A percentile compares a stretch with the other conserved stretches of the same genome.
These are phyloP conservation scores for Lepiota venenata DNA, from an alignment of 768 basidiomycete species.

Conservation along the genomic window DNA sequence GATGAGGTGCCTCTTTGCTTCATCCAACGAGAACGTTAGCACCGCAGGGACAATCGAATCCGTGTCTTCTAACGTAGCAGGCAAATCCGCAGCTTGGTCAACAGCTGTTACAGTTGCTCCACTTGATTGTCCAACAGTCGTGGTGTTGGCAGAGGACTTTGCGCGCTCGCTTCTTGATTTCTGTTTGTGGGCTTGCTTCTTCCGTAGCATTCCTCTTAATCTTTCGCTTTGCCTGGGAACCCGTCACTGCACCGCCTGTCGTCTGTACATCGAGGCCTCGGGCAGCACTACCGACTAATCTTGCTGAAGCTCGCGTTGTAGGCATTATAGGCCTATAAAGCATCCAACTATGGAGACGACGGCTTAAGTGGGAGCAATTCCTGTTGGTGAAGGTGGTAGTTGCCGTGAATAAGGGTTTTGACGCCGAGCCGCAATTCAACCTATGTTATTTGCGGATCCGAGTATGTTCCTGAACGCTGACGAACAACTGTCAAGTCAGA, in stretches of 20 bases:
- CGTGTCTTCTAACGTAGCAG: conserved; percentile 11
- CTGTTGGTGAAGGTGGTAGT: neutral
- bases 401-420: neutral
- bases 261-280: neutral
- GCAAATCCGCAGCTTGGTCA: conserved; percentile 2
- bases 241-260: conserved; percentile 2
- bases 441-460: neutral
- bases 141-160: conserved; percentile 4
- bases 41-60: conserved; percentile 58
- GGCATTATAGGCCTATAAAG: conserved; percentile 22
- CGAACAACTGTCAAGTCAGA: too few relatives aligned
- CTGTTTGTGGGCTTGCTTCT: conserved; percentile 13
- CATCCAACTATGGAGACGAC: neutral
- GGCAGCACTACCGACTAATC: conserved; percentile 13
- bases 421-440: neutral
- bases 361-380: neutral
- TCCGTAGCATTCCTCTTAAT: conserved; percentile 16
- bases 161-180: conserved; percentile 11
- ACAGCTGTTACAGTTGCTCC: conserved; percentile 13
- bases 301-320: conserved; percentile 29
- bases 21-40: conserved; percentile 73
- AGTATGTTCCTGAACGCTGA: neutral
- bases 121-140: conserved; percentile 16
- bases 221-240: conserved; percentile 16
- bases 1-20: conserved; percentile 72